phyloP scores from a whole-genome alignment of 139 green algal species.

The Yamagishiella unicocca region DNA sequence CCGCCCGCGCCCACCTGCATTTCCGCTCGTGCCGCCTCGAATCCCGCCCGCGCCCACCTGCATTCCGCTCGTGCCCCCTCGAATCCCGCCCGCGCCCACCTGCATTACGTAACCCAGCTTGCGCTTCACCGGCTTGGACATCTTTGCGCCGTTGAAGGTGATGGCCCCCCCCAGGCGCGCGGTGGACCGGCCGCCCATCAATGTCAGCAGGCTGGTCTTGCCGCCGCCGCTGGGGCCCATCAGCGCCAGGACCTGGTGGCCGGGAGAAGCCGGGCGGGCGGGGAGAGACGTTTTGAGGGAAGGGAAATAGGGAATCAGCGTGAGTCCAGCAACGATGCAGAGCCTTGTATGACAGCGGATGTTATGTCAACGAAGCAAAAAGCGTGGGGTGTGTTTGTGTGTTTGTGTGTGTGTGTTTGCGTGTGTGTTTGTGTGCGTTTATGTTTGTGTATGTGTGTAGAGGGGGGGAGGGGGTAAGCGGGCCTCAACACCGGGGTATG shows the following conservation, averaged over 20 bases:
- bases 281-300: background rate
- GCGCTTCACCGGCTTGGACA: constrained; percentile 78
- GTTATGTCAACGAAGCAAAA: no score
- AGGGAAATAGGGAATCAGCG: background rate
- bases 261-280: background rate
- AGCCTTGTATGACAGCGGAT: no score
- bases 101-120: constrained; percentile 81
- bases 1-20: no score
- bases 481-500: no score
- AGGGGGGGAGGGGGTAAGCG: no score
- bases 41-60: background rate
- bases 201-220: constrained; percentile 84
- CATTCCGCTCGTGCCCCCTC: no score
- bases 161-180: constrained; percentile 60
- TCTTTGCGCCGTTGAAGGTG: constrained; percentile 79
- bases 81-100: constrained; percentile 3
- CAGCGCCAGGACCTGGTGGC: constrained; percentile 34
- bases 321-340: no score
- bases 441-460: no score
- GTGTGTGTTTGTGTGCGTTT: no score
- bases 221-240: constrained; percentile 81
- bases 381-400: no score
- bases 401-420: no score
- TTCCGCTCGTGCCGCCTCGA: no score
- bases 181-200: constrained; percentile 76